A percentile compares a stretch with the other conserved stretches of the same genome.
Conservation (phyloP, 2,329 filamentous ascomycete species). For the Ceratocystis harringtonii region DNA sequence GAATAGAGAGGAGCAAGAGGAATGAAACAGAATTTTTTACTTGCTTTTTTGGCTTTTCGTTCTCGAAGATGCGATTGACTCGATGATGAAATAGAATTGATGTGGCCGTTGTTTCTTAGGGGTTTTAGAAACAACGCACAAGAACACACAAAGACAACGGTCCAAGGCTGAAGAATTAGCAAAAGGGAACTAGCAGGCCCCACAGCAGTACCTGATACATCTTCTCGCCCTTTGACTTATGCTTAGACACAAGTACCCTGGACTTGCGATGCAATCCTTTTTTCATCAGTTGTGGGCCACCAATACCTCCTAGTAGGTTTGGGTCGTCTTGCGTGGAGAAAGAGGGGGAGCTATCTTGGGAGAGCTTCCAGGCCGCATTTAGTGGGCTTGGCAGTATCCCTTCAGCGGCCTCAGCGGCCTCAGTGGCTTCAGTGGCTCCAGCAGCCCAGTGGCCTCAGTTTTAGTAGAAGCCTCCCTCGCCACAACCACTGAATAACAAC, state of each 20-base stretch:
- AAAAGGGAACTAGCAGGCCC: too few species aligned
- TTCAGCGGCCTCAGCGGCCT: not conserved
- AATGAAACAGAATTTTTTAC: too few species aligned
- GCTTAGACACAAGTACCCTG: not conserved
- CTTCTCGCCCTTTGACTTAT: not conserved
- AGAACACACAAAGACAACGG: too few species aligned
- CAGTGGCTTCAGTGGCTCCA: not conserved
- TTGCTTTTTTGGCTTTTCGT: too few species aligned
- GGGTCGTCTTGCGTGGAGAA: not conserved
- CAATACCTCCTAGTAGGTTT: slow-evolving; percentile 7
- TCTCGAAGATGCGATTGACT: too few species aligned
- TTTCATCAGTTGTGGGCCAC: not conserved
- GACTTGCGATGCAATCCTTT: not conserved
- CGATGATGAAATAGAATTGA: too few species aligned
- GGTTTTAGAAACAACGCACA: too few species aligned
- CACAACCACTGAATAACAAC: not conserved
- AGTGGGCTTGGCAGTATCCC: not conserved
- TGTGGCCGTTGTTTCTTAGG: too few species aligned
- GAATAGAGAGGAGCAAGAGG: too few species aligned
- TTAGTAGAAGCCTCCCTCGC: not conserved
- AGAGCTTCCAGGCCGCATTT: not conserved
- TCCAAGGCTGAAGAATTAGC: too few species aligned
- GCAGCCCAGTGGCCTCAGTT: not conserved
- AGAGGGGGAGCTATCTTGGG: not conserved
- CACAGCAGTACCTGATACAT: not conserved